phyloP scores from a whole-genome alignment of 2,329 filamentous ascomycete genomes.

The Colletotrichum nymphaeae region DNA sequence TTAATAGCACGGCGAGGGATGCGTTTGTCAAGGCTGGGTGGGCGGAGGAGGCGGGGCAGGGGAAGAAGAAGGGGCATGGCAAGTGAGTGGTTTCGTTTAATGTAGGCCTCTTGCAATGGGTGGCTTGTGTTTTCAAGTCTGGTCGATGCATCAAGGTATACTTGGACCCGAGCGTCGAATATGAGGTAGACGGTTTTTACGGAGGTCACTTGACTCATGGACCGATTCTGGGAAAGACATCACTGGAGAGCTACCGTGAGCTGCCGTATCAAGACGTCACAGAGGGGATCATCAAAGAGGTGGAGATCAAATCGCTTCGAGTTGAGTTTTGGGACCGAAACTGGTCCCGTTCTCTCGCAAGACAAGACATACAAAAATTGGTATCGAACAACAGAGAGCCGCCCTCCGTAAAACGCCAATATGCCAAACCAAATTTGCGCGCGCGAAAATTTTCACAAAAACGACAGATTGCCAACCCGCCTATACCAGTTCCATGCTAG shows the following conservation, averaged over 20 bases:
- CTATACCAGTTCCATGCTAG: slow-evolving; percentile 27
- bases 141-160: too few relatives aligned
- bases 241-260: too few relatives aligned
- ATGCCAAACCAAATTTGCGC: background rate
- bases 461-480: slow-evolving; percentile 31
- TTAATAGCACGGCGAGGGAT: slow-evolving; percentile 88
- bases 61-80: slow-evolving; percentile 54
- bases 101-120: too few relatives aligned
- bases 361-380: slow-evolving; percentile 32
- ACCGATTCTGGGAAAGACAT: background rate
- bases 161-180: too few relatives aligned
- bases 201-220: too few relatives aligned
- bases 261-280: background rate
- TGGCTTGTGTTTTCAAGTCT: too few relatives aligned
- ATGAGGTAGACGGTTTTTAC: too few relatives aligned
- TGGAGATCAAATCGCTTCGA: slow-evolving; percentile 11
- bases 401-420: slow-evolving; percentile 26
- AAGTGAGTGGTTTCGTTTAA: background rate
- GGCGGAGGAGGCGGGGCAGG: slow-evolving; percentile 61
- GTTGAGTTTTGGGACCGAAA: background rate
- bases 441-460: slow-evolving; percentile 8
- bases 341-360: slow-evolving; percentile 3
- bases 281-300: background rate
- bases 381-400: slow-evolving; percentile 35
- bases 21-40: slow-evolving; percentile 83